Conservation (phyloP, 164 flowering plant genomes). For the Umbellularia californica region DNA sequence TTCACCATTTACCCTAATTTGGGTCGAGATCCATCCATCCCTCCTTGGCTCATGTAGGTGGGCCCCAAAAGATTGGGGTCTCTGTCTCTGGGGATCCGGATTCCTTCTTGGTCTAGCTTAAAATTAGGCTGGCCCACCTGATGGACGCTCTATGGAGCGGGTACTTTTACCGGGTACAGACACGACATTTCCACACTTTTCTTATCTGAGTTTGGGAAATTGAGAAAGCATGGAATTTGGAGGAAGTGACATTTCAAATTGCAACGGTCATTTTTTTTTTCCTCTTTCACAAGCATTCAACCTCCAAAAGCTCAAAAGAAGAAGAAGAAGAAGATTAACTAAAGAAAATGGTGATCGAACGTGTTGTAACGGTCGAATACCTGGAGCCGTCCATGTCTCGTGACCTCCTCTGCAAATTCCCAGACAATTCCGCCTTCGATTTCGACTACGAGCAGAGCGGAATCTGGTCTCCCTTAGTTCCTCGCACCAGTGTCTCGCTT, state of each 20-base stretch:
- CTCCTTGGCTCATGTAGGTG: no score
- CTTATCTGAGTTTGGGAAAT: no score
- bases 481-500: constrained; percentile 17
- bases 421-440: constrained; percentile 71
- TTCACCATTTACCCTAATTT: no score
- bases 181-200: no score
- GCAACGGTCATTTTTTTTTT: not conserved
- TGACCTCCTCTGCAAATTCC: constrained; percentile 70
- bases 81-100: no score
- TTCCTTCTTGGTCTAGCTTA: no score
- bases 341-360: constrained; percentile 11
- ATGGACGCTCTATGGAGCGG: no score
- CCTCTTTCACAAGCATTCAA: not conserved
- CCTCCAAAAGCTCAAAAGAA: not conserved
- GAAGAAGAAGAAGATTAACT: not conserved
- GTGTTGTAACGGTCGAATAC: constrained; percentile 48
- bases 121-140: no score
- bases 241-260: not conserved
- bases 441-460: constrained; percentile 89
- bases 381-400: constrained; percentile 49
- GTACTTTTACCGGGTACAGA: no score
- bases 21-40: no score
- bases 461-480: constrained; percentile 79
- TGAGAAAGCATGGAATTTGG: no score
- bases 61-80: no score